Evolutionary conservation across 441 rosid species (phyloP), one percentile per base, ranked within the genome.

Genomic region (Cnidoscolus chayamansa): DNA sequence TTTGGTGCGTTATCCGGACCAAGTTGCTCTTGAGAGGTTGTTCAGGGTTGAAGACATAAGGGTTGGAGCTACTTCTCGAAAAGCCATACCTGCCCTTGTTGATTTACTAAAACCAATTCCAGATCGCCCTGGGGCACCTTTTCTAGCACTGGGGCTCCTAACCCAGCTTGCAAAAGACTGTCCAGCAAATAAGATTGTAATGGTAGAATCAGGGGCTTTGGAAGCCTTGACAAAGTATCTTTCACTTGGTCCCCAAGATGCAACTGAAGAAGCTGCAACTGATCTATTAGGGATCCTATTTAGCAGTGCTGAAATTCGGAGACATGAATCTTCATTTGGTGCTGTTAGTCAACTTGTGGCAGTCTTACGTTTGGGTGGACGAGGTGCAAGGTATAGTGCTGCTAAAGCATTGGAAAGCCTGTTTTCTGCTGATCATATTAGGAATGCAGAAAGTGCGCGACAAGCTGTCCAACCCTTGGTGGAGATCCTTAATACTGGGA

Each of bases 401-500:
- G 97, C 98, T 72, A 92, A 89, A 81, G 98, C 99, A 69, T 84
- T 96, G 86, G 98, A 96, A 75, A 90, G 97, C 82, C 89, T 96
- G 47, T 96, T 96, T 82, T 86, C 95, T 58, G 96, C 98, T 49
- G 99, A 96, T 79, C 98, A 96, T 81, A 89, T 96, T 55, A 88
- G 98, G 81, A 96, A 96, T 83, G 99, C 99, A 11, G 99, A 92
- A 70, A 78, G 90, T 75, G 84, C 98, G 19, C 75, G 98, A 55
- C 98, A 94, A 89, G 97, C 99, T 79, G 92, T 96, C 81, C 98
- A 96, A 79, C 99, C 99, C 17, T 82, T 96, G 81, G 98, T 96
- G 72, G 99, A 96, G 88, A 90, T 96, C 74, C 98, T 96, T 75
- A 96, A 86, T 74, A 88, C 94, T 75, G 99, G 99, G 77, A 73